Conservation (phyloP, 805 yeast species). For the Candida ipomoeae region DNA sequence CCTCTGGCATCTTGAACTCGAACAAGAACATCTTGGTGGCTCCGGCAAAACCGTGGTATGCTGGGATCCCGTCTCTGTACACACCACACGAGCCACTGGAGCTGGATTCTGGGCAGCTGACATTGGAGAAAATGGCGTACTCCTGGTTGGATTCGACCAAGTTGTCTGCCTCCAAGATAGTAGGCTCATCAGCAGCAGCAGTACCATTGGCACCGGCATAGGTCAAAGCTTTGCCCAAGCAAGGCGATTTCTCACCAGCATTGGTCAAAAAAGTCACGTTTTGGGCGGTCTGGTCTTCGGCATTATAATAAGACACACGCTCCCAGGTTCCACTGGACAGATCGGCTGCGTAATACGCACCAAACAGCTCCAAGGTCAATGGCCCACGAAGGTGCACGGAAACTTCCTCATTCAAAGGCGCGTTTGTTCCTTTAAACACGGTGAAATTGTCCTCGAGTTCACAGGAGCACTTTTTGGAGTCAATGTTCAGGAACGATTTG, state of each 20-base stretch:
- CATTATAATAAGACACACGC: slow-evolving; percentile 58
- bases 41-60: slow-evolving; percentile 68
- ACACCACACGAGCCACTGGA: slow-evolving; percentile 63
- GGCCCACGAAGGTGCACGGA: slow-evolving; percentile 83
- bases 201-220: slow-evolving; percentile 59
- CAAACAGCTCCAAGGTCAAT: slow-evolving; percentile 55
- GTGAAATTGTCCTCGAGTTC: slow-evolving; percentile 33
- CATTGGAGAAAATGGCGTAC: slow-evolving; percentile 54
- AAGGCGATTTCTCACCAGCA: slow-evolving; percentile 56
- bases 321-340: slow-evolving; percentile 47
- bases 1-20: slow-evolving; percentile 65
- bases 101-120: slow-evolving; percentile 56
- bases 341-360: slow-evolving; percentile 47
- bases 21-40: slow-evolving; percentile 66
- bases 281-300: slow-evolving; percentile 43
- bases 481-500: slow-evolving; percentile 36
- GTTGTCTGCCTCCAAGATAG: slow-evolving; percentile 46
- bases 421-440: slow-evolving; percentile 51
- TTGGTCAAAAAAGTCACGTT: slow-evolving; percentile 66
- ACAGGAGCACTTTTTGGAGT: slow-evolving; percentile 46
- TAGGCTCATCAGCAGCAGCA: slow-evolving; percentile 41
- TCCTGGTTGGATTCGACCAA: slow-evolving; percentile 56
- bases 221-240: slow-evolving; percentile 66
- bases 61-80: slow-evolving; percentile 69
- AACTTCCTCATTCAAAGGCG: slow-evolving; percentile 66